Percentiles rank a stretch among this genome's conserved stretches.
Conservation (phyloP, 768 basidiomycete species). For the Mycena indigotica region DNA sequence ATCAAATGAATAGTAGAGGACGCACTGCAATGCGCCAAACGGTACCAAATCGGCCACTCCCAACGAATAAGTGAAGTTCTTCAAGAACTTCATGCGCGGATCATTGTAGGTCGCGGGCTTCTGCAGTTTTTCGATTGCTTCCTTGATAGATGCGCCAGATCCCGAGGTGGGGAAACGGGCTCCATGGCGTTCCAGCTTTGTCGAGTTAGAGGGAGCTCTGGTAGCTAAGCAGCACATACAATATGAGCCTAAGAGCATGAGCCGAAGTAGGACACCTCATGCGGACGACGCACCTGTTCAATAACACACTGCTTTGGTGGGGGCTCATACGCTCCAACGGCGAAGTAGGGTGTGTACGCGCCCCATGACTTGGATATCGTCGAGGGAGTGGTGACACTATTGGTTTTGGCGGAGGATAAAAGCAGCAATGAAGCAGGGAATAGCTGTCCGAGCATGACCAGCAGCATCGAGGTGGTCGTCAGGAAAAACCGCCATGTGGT, state of each 20-base stretch:
- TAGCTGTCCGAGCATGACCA: not conserved
- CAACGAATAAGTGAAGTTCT: constrained; percentile 58
- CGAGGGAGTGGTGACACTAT: not conserved
- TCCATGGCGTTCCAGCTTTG: constrained; percentile 79
- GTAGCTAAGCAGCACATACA: constrained; percentile 44
- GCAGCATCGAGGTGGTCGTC: too few relatives aligned
- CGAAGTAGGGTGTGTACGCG: constrained; percentile 62
- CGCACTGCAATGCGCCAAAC: constrained; percentile 67
- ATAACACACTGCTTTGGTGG: constrained; percentile 55
- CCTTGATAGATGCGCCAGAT: constrained; percentile 43
- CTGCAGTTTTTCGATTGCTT: constrained; percentile 57
- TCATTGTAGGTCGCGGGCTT: constrained; percentile 48
- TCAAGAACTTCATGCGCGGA: constrained; percentile 56
- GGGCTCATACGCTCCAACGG: constrained; percentile 45
- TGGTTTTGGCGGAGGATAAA: not conserved
- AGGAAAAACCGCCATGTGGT: too few relatives aligned
- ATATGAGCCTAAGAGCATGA: constrained; percentile 72
- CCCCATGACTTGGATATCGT: constrained; percentile 43
- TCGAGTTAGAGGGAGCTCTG: too few relatives aligned
- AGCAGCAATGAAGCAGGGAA: not conserved
- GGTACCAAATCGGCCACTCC: constrained; percentile 62
- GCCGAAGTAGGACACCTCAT: too few relatives aligned
- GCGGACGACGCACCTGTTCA: constrained; percentile 59
- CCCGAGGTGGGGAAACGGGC: constrained; percentile 71
- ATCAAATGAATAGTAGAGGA: constrained; percentile 3